phyloP scores from a whole-genome alignment of 2,329 filamentous ascomycete genomes.

The Stachybotrys chlorohalonatus region DNA sequence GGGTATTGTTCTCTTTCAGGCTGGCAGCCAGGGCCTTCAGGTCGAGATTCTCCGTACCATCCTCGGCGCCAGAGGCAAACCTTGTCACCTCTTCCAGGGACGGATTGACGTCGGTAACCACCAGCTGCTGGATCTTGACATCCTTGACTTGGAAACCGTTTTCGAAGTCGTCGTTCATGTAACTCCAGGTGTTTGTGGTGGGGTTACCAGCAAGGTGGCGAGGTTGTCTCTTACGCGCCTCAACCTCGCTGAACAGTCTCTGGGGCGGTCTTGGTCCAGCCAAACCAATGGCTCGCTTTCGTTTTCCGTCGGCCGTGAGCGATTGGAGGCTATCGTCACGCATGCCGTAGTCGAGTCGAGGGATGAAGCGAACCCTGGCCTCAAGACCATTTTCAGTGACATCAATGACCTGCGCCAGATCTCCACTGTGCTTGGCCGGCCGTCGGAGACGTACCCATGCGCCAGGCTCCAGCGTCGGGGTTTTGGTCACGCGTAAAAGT shows the following conservation, averaged over 20 bases:
- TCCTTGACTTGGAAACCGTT: slow-evolving; percentile 92
- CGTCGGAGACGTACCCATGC: slow-evolving; percentile 86
- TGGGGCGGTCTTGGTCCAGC: slow-evolving; percentile 69
- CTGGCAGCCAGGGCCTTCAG: slow-evolving; percentile 84
- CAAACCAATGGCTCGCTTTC: slow-evolving; percentile 60
- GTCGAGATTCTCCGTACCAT: slow-evolving; percentile 90
- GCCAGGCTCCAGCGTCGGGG: slow-evolving; percentile 72
- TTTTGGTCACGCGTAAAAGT: slow-evolving; percentile 82
- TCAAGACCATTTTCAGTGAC: slow-evolving; percentile 90
- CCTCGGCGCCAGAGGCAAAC: slow-evolving; percentile 80
- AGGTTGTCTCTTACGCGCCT: slow-evolving; percentile 81
- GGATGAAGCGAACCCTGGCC: slow-evolving; percentile 78
- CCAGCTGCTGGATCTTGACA: slow-evolving; percentile 78
- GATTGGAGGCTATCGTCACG: slow-evolving; percentile 59
- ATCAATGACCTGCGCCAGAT: slow-evolving; percentile 85
- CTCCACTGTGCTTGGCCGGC: slow-evolving; percentile 71
- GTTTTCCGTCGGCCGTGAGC: slow-evolving; percentile 54
- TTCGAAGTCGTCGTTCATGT: slow-evolving; percentile 81
- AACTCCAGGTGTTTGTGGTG: slow-evolving; percentile 73
- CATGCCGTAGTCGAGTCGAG: slow-evolving; percentile 82
- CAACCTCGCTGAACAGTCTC: slow-evolving; percentile 83
- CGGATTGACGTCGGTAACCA: slow-evolving; percentile 85
- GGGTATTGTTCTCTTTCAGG: slow-evolving; percentile 72
- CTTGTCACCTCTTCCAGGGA: slow-evolving; percentile 92
- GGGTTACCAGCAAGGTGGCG: slow-evolving; percentile 55